Evolutionary conservation across 208 protist species (phyloP).

Genomic region (Trypanosomatidae sp.): DNA sequence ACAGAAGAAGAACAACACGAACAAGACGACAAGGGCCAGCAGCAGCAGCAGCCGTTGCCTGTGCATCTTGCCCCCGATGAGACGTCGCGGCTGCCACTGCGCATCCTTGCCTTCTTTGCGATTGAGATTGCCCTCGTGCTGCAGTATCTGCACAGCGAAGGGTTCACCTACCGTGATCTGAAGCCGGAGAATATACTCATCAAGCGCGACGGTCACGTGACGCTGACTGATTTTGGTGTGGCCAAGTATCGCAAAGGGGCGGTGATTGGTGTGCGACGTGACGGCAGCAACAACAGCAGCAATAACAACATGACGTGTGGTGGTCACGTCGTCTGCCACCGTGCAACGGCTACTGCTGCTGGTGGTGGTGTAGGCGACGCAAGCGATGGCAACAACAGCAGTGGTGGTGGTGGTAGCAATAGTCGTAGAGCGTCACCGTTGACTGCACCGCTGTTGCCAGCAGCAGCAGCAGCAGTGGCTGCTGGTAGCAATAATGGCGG

Average conservation of each 20-base stretch:
- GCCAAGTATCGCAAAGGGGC: slow-evolving; percentile 77
- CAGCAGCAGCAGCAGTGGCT: no score
- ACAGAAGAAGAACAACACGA: background rate
- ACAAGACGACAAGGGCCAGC: background rate
- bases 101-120: slow-evolving; percentile 79
- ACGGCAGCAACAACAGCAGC: slow-evolving; percentile 1
- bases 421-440: slow-evolving; percentile 92
- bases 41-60: no score
- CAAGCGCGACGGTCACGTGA: slow-evolving; percentile 79
- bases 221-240: slow-evolving; percentile 93
- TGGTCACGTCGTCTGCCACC: background rate
- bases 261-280: no score
- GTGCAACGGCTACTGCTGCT: background rate
- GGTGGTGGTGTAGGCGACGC: background rate
- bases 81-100: slow-evolving; percentile 45
- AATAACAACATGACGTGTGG: background rate
- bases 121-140: slow-evolving; percentile 83
- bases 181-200: slow-evolving; percentile 94
- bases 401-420: slow-evolving; percentile 59
- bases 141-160: slow-evolving; percentile 74
- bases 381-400: background rate
- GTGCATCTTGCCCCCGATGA: slow-evolving; percentile 32
- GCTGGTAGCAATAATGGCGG: background rate
- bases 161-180: slow-evolving; percentile 88
- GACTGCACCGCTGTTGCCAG: slow-evolving; percentile 85